Evolutionary conservation across 2,329 filamentous ascomycete genomes (phyloP).

Genomic region (Helotiales sp.): DNA sequence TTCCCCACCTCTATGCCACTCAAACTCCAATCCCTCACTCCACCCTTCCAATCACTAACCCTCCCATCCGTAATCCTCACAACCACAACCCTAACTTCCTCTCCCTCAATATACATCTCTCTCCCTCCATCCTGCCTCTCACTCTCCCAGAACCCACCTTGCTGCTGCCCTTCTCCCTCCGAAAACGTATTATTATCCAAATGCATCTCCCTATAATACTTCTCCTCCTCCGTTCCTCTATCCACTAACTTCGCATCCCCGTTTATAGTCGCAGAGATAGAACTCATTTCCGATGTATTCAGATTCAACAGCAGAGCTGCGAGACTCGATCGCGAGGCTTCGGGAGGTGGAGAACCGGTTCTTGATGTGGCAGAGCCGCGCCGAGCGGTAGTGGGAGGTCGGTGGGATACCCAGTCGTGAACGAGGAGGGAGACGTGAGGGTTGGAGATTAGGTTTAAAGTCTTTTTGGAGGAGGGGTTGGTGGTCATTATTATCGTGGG

Average conservation of each 20-base stretch:
- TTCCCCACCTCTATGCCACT: conserved; percentile 1
- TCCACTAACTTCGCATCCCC: conserved; percentile 77
- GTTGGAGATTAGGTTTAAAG: conserved; percentile 78
- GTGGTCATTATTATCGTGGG: conserved; percentile 96
- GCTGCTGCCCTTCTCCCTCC: conserved; percentile 46
- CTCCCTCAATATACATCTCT: conserved; percentile 72
- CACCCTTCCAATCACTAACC: conserved; percentile 95
- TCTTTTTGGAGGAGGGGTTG: conserved; percentile 76
- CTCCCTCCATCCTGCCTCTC: conserved; percentile 49
- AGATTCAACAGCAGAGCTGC: conserved; percentile 84
- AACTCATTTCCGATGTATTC: conserved; percentile 83
- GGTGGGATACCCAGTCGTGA: conserved; percentile 95
- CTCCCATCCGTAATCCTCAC: conserved; percentile 82
- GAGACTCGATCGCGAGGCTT: conserved; percentile 72
- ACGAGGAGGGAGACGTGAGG: conserved; percentile 91
- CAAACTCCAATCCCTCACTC: conserved; percentile 73
- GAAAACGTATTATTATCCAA: conserved; percentile 89
- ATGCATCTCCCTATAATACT: conserved; percentile 80
- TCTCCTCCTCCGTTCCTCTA: conserved; percentile 75
- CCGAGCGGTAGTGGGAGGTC: conserved; percentile 72
- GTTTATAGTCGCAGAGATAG: conserved; percentile 91
- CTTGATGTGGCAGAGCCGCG: conserved; percentile 56
- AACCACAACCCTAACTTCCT: conserved; percentile 83
- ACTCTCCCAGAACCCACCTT: conserved; percentile 31
- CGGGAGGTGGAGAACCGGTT: conserved; percentile 55